Conservation (phyloP, 208 protist genomes). For the Leishmania turanica region DNA sequence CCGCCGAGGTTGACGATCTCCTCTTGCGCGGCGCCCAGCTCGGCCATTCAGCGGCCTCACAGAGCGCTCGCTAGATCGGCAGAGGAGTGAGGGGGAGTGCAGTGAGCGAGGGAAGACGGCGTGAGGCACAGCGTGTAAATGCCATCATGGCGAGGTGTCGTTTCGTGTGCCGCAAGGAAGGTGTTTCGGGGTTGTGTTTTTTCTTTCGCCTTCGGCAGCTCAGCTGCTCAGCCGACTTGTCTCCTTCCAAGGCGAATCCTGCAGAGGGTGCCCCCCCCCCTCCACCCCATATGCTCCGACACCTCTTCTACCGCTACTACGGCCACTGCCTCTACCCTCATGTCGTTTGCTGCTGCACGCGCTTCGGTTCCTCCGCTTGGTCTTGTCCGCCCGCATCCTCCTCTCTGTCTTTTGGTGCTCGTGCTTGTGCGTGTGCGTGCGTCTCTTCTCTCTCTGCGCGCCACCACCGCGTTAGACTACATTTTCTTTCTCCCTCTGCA, state of each 20-base stretch:
- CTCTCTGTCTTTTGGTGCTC: too few species aligned
- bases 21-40: conserved; percentile 35
- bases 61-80: not conserved
- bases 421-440: not conserved
- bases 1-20: conserved; percentile 57
- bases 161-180: not conserved
- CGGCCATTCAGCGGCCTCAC: not conserved
- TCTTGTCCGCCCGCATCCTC: too few species aligned
- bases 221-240: not conserved
- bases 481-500: not conserved
- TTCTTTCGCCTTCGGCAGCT: not conserved
- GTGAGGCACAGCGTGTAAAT: not conserved
- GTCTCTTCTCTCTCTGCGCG: not conserved
- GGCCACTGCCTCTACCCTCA: not conserved
- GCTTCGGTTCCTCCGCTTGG: not conserved
- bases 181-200: not conserved
- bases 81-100: not conserved
- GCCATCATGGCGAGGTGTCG: not conserved
- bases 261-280: not conserved
- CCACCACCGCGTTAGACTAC: not conserved
- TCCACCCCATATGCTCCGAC: not conserved
- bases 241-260: not conserved
- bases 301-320: not conserved
- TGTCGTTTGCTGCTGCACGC: too few species aligned
- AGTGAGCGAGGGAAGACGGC: not conserved